Evolutionary conservation across 768 basidiomycete species (phyloP).

Genomic region (Termitomyces sp.): DNA sequence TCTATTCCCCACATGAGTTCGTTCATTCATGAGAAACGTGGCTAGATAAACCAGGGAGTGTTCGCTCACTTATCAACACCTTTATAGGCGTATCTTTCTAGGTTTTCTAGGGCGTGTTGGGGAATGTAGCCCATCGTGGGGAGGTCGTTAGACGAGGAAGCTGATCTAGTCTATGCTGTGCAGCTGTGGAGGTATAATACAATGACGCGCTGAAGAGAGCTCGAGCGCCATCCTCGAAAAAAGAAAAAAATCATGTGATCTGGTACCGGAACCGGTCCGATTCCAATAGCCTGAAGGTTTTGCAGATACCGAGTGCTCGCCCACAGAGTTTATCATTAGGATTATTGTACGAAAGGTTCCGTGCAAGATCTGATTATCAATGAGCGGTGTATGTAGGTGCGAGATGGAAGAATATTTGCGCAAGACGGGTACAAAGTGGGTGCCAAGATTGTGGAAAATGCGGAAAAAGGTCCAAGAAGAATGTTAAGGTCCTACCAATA

Average conservation of each 20-base stretch:
- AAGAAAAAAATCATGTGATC: conserved; percentile 2
- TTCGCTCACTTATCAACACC: conserved; percentile 70
- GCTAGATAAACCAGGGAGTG: neutral
- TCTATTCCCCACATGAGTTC: too few relatives aligned
- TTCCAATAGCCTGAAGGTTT: too few relatives aligned
- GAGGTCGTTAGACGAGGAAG: neutral
- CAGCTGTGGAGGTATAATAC: neutral
- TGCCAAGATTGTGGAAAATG: neutral
- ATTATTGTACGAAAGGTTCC: too few relatives aligned
- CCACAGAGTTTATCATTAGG: conserved; percentile 2
- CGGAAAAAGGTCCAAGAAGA: conserved; percentile 5
- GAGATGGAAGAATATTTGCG: neutral
- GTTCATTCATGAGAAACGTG: conserved; percentile 5
- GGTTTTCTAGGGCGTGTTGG: conserved; percentile 61
- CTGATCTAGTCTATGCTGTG: conserved; percentile 1
- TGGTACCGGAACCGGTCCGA: too few relatives aligned
- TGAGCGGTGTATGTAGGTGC: too few relatives aligned
- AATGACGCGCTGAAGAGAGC: neutral
- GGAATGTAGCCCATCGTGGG: conserved; percentile 58
- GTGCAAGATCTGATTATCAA: neutral
- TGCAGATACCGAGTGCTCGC: neutral
- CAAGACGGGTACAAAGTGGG: neutral
- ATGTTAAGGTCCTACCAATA: neutral
- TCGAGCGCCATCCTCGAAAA: neutral
- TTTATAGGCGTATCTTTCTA: conserved; percentile 77